Percentiles rank a stretch among this genome's conserved stretches.
Conservation (phyloP, 306 rosid species). For the Quercus berberidifolia region DNA sequence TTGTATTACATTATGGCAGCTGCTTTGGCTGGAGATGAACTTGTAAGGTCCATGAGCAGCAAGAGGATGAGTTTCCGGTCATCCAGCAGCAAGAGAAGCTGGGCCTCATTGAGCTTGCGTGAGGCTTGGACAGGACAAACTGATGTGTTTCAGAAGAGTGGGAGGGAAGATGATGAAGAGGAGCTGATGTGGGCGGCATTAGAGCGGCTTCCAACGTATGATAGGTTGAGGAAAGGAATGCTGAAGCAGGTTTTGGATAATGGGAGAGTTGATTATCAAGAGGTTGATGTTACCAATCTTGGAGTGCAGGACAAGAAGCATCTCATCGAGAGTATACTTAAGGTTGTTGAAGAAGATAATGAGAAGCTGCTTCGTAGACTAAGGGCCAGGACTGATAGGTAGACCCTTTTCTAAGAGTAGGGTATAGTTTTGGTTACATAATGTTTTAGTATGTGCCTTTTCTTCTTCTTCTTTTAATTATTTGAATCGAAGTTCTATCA, state of each 20-base stretch:
- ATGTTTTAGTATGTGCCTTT: not conserved
- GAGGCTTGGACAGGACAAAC: conserved; percentile 6
- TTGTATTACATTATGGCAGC: too few relatives aligned
- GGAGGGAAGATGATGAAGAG: conserved; percentile 52
- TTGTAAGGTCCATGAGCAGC: conserved; percentile 34
- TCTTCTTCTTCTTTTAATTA: not conserved
- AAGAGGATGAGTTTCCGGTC: conserved; percentile 38
- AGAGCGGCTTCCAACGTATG: conserved; percentile 86
- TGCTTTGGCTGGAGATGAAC: conserved; percentile 17
- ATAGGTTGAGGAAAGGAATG: conserved; percentile 60
- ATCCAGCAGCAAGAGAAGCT: conserved; percentile 41
- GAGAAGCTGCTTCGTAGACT: conserved; percentile 61
- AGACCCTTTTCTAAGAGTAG: not conserved
- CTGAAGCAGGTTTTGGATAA: conserved; percentile 46
- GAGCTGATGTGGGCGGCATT: conserved; percentile 86
- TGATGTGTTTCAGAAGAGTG: conserved; percentile 38
- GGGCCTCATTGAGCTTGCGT: conserved; percentile 25
- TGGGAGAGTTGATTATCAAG: conserved; percentile 48
- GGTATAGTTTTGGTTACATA: not conserved
- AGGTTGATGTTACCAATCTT: conserved; percentile 58
- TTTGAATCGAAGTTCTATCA: not conserved
- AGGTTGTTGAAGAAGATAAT: conserved; percentile 61
- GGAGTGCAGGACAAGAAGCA: conserved; percentile 43
- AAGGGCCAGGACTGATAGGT: conserved; percentile 67
- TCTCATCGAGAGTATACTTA: conserved; percentile 50